phyloP scores from a whole-genome alignment of 2,329 filamentous ascomycete species.

The Neoarthrinium moseri region DNA sequence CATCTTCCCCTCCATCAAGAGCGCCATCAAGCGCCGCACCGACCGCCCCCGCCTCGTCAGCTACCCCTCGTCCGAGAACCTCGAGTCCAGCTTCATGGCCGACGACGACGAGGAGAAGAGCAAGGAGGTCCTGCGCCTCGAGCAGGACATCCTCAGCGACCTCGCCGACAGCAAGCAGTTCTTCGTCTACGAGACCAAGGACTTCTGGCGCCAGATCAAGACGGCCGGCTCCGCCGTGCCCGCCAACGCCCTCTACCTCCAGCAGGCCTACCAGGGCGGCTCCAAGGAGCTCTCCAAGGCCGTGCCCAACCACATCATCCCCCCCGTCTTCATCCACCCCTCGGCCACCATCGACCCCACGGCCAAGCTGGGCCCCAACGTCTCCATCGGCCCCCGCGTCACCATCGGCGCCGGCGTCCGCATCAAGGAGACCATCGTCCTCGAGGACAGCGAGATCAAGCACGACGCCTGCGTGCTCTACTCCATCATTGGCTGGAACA shows the following conservation, averaged over 20 bases:
- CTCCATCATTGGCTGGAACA: slow-evolving; percentile 96
- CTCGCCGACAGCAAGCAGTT: slow-evolving; percentile 97
- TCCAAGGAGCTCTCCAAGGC: slow-evolving; percentile 80
- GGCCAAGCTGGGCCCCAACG: slow-evolving; percentile 94
- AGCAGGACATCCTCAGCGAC: slow-evolving; percentile 95
- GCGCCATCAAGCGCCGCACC: slow-evolving; percentile 90
- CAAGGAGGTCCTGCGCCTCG: slow-evolving; percentile 86
- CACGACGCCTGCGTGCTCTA: slow-evolving; percentile 95
- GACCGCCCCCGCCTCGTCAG: slow-evolving; percentile 87
- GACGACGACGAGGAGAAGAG: slow-evolving; percentile 70
- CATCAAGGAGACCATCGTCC: slow-evolving; percentile 92
- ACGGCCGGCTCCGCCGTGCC: slow-evolving; percentile 95
- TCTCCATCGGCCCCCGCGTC: slow-evolving; percentile 90
- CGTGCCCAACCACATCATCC: slow-evolving; percentile 76
- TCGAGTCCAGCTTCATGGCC: slow-evolving; percentile 63
- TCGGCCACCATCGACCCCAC: slow-evolving; percentile 87
- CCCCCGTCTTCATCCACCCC: slow-evolving; percentile 94
- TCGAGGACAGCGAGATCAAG: slow-evolving; percentile 93
- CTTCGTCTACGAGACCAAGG: slow-evolving; percentile 97
- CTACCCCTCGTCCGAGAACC: slow-evolving; percentile 95
- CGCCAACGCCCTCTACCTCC: slow-evolving; percentile 93
- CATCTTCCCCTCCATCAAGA: slow-evolving; percentile 94
- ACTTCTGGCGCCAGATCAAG: slow-evolving; percentile 99
- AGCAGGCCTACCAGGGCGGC: slow-evolving; percentile 83
- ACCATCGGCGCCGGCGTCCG: slow-evolving; percentile 82